These are phyloP conservation scores for Penicillium sp. DNA, from an alignment of 2,329 filamentous ascomycete genomes.

Conservation along the genomic window DNA sequence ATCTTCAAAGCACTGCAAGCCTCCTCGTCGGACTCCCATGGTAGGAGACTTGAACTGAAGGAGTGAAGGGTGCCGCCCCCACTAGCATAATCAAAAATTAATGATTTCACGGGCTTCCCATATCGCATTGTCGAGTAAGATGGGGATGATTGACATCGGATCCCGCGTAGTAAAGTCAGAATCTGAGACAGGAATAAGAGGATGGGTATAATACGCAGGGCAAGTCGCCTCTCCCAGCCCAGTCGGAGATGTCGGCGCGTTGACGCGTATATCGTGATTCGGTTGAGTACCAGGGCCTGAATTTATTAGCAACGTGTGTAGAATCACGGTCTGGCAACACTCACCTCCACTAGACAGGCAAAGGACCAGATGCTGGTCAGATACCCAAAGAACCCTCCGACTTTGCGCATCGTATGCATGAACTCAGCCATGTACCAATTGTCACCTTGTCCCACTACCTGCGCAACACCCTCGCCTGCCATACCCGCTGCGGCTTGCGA, in stretches of 20 bases:
- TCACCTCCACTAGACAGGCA: constrained; percentile 73
- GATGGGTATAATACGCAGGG: constrained; percentile 69
- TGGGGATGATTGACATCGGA: constrained; percentile 85
- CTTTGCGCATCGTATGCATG: constrained; percentile 59
- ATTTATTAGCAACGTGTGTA: neutral
- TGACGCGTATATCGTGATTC: constrained; percentile 90
- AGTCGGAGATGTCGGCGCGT: constrained; percentile 76
- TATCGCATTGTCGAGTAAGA: constrained; percentile 68
- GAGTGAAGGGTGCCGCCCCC: constrained; percentile 68
- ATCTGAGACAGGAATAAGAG: constrained; percentile 67
- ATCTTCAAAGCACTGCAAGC: constrained; percentile 76
- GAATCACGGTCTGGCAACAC: constrained; percentile 17
- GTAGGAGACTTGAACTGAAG: constrained; percentile 67
- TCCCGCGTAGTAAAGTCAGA: constrained; percentile 69
- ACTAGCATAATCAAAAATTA: constrained; percentile 67
- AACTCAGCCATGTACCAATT: constrained; percentile 43
- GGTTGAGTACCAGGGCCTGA: constrained; percentile 78
- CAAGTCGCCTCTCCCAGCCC: constrained; percentile 67
- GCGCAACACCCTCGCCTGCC: constrained; percentile 33
- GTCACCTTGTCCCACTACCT: constrained; percentile 34
- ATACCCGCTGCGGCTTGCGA: constrained; percentile 38
- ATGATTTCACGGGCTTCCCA: constrained; percentile 63
- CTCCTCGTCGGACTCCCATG: constrained; percentile 69
- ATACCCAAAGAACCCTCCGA: constrained; percentile 87
- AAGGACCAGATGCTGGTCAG: constrained; percentile 89